Conservation (phyloP, 2,329 filamentous ascomycete species). For the Aspergillus pseudoglaucus region DNA sequence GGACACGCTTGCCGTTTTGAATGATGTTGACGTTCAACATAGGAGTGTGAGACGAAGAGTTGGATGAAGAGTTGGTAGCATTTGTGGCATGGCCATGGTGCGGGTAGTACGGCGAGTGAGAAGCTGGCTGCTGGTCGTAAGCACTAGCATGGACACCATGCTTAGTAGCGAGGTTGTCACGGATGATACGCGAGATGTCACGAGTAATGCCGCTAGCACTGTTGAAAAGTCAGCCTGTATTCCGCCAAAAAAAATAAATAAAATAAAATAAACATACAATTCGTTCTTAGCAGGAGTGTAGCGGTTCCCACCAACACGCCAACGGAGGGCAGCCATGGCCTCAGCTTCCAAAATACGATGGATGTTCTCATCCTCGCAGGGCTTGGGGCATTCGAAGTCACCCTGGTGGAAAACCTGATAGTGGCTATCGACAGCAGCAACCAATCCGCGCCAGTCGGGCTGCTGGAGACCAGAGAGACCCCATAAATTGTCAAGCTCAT, state of each 20-base stretch:
- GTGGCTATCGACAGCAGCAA: constrained; percentile 41
- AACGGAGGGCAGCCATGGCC: constrained; percentile 23
- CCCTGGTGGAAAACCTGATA: constrained; percentile 36
- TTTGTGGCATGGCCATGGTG: constrained; percentile 3
- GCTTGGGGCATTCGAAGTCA: constrained; percentile 21
- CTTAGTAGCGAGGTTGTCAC: constrained; percentile 26
- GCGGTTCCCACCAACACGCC: constrained; percentile 30
- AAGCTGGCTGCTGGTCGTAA: constrained; percentile 6
- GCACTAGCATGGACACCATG: constrained; percentile 9
- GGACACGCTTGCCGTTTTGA: constrained; percentile 33
- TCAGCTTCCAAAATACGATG: constrained; percentile 32
- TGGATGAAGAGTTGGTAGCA: constrained; percentile 2
- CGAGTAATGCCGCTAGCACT: constrained; percentile 38
- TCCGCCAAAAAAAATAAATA: constrained; percentile 1
- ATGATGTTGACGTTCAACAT: constrained; percentile 34
- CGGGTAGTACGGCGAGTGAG: constrained; percentile 1
- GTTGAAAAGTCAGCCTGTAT: constrained; percentile 14
- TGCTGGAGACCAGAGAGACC: constrained; percentile 36
- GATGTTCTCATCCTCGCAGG: constrained; percentile 31
- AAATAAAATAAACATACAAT: constrained; percentile 27
- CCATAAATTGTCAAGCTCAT: constrained; percentile 36
- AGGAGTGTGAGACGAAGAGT: constrained; percentile 9
- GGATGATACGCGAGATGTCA: constrained; percentile 37
- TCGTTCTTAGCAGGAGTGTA: constrained; percentile 30
- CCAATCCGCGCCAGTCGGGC: constrained; percentile 36